Percentiles rank a stretch among this genome's conserved stretches.
Evolutionary conservation across 768 basidiomycete species (phyloP).

Genomic region (Tricholoma sp.): DNA sequence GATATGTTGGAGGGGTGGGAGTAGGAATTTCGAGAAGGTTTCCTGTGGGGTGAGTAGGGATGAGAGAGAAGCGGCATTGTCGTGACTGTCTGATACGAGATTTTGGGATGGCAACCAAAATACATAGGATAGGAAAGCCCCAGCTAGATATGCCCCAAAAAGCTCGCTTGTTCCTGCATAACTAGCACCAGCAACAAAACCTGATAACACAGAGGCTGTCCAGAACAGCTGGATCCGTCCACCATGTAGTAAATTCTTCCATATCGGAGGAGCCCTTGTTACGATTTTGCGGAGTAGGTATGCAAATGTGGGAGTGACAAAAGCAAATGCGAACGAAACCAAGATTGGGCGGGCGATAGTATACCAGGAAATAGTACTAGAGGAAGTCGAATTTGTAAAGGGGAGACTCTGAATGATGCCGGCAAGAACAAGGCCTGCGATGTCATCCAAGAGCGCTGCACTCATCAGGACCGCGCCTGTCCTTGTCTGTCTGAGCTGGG

Average conservation of each 20-base stretch:
- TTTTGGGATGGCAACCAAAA: constrained; percentile 10
- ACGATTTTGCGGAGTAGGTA: constrained; percentile 8
- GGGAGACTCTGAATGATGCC: constrained; percentile 44
- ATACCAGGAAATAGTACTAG: constrained; percentile 20
- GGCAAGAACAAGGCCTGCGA: constrained; percentile 55
- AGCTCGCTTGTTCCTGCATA: constrained; percentile 57
- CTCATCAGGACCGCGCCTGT: constrained; percentile 54
- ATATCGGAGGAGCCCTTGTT: background rate
- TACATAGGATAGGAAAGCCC: constrained; percentile 39
- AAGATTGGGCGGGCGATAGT: constrained; percentile 50
- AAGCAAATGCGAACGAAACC: constrained; percentile 47
- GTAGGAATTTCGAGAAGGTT: constrained; percentile 33
- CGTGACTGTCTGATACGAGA: background rate
- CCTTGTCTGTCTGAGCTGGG: constrained; percentile 40
- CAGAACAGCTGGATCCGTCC: constrained; percentile 27
- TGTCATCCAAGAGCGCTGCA: constrained; percentile 63
- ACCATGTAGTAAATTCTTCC: constrained; percentile 7
- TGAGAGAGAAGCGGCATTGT: background rate
- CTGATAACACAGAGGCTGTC: constrained; percentile 33
- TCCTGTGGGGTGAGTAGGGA: constrained; percentile 5
- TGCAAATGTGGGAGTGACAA: constrained; percentile 32
- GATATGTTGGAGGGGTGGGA: constrained; percentile 34
- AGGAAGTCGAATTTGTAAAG: constrained; percentile 6
- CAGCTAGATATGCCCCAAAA: constrained; percentile 59
- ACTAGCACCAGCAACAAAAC: constrained; percentile 41